These are phyloP conservation scores for Umbellularia californica DNA, from an alignment of 164 flowering plant genomes.

Conservation along the genomic window DNA sequence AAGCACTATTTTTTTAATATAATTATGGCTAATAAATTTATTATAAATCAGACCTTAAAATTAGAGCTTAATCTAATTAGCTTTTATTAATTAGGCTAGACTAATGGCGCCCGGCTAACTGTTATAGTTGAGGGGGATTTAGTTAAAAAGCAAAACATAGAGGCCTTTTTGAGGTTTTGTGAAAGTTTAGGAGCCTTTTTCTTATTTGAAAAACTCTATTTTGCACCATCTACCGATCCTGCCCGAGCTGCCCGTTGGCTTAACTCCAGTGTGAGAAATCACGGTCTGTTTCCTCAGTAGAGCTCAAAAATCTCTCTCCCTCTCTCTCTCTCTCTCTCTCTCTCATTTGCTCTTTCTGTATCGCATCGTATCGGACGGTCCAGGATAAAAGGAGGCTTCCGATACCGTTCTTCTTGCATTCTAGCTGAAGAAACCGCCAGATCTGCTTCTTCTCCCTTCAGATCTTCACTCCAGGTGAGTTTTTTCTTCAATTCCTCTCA, in stretches of 20 bases:
- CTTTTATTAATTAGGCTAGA: too few relatives aligned
- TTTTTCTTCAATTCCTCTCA: constrained; percentile 5
- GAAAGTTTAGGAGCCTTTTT: too few relatives aligned
- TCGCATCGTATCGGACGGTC: constrained; percentile 32
- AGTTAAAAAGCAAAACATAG: too few relatives aligned
- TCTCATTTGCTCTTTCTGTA: not conserved
- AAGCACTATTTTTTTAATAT: too few relatives aligned
- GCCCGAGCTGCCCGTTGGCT: constrained; percentile 9
- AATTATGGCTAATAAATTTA: too few relatives aligned
- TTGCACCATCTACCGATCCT: not conserved
- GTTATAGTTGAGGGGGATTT: too few relatives aligned
- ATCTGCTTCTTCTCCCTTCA: constrained; percentile 22
- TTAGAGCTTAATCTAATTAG: too few relatives aligned
- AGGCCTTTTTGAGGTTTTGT: too few relatives aligned
- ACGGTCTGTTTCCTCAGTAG: not conserved
- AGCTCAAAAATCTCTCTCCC: not conserved
- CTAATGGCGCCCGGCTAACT: too few relatives aligned
- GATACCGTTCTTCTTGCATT: constrained; percentile 11
- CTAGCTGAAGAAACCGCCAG: constrained; percentile 21
- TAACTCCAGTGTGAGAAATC: not conserved
- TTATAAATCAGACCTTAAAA: too few relatives aligned
- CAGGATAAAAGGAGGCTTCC: constrained; percentile 24
- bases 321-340: not conserved
- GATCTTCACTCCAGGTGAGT: constrained; percentile 29
- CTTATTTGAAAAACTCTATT: too few relatives aligned